Evolutionary conservation across 139 green algal genomes (phyloP).

Genomic region (Chlamydomonas sp.): DNA sequence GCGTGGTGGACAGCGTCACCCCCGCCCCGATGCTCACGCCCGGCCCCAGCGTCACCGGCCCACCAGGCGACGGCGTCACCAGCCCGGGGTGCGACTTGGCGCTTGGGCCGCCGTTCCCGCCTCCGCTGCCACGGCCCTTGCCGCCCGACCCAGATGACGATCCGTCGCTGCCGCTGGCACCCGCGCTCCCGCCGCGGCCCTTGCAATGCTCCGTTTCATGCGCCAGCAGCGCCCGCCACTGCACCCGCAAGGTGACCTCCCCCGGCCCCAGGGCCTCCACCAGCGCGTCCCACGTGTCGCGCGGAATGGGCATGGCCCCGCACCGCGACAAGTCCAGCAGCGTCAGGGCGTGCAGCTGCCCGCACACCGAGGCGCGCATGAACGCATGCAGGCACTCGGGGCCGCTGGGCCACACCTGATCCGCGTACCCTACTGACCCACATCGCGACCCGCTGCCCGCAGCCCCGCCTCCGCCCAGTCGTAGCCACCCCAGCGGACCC

Average conservation of each 20-base stretch:
- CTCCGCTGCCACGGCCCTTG: not conserved
- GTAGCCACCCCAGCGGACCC: no score
- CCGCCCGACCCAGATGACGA: not conserved
- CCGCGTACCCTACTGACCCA: no score
- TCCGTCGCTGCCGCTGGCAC: not conserved
- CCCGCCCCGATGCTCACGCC: no score
- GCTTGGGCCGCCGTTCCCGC: not conserved
- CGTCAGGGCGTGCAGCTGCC: slow-evolving; percentile 14
- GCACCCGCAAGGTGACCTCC: slow-evolving; percentile 10
- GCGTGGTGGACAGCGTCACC: not conserved
- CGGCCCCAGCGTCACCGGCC: no score
- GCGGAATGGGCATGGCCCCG: not conserved
- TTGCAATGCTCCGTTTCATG: not conserved
- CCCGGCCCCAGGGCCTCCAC: slow-evolving; percentile 3
- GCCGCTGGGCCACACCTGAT: not conserved
- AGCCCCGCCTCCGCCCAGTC: no score
- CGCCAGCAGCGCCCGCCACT: slow-evolving; percentile 4
- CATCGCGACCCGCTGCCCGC: no score
- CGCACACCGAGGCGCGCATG: not conserved
- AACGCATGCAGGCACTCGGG: slow-evolving; percentile 14
- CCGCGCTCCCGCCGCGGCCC: not conserved
- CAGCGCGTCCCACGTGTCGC: slow-evolving; percentile 15
- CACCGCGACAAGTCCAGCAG: slow-evolving; percentile 34
- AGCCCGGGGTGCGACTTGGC: not conserved
- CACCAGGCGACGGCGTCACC: no score